Base-by-base conservation (phyloP, 2,329 filamentous ascomycete genomes). In the Trichothecium roseum region DNA sequence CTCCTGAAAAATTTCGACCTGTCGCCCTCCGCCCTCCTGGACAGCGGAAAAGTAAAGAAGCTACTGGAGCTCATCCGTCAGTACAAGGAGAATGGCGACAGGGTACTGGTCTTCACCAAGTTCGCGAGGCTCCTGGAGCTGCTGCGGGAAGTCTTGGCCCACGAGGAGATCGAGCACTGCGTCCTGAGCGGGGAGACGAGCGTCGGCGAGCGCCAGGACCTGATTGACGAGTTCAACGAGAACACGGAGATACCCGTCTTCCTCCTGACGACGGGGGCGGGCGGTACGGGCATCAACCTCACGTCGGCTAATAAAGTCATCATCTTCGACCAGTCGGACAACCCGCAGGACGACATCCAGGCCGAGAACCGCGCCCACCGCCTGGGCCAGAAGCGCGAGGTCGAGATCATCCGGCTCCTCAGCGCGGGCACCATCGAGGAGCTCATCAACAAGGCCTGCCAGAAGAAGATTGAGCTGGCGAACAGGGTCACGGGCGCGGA, bases 301-400 rank as follows among this genome's bases (percentile, higher is more conserved):
- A 91, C 89, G 7, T 84, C 83, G 26, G 91, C 91, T 4, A 96
- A 96, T 65, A 96, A 95, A 60, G 89, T 98, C 47, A 77, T 98
- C 58, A 91, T 98, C 50, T 95, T 96, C 55, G 91, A 98, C 58
- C 83, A 84, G 43, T 85, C 81, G n/a, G 94, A 95, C 63, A 98
- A 98, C 48, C 91, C 91, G 0, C 91, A 98, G 54, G 89, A 96
- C 47, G 91, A 98, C 53, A 79, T 94, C n/a, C 91, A 98, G 56
- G 91, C 91, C 0, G 91, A 96, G 65, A 96, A 98, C 56, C 80
- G 91, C 14, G 91, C 91, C 0, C 91, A 98, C 60, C 81, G 91
- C 12, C 84, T 98, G 8, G 91, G 91, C 0, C 91, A 98, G 64
- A 88, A 75, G 20, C 70, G 84, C 13, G 82, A 89, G 26, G 91